Evolutionary conservation across 208 protist genomes (phyloP).

Genomic region (Angomonas deanei): DNA sequence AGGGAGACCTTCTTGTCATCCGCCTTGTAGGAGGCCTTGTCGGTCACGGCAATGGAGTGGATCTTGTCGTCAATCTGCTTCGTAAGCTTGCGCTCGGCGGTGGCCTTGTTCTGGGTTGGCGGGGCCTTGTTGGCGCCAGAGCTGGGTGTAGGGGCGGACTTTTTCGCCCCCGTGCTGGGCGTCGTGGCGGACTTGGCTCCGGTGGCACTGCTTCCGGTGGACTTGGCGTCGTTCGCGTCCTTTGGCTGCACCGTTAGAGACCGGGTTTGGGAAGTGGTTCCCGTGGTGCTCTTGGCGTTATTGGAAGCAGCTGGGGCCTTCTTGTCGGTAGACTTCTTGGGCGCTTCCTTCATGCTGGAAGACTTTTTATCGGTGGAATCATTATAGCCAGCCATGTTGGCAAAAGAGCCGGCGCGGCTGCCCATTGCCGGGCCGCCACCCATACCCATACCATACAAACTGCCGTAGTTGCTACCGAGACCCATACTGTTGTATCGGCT

Average conservation of each 20-base stretch:
- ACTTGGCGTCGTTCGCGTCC: neutral
- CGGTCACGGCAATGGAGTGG: conserved; percentile 8
- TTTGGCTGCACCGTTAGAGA: neutral
- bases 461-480: conserved; percentile 17
- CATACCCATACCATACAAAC: conserved; percentile 13
- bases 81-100: conserved; percentile 7
- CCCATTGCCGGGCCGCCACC: neutral
- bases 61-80: conserved; percentile 36
- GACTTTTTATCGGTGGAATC: neutral
- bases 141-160: neutral
- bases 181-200: neutral
- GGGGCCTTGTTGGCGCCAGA: neutral
- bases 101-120: neutral
- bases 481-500: conserved; percentile 22
- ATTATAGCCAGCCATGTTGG: neutral
- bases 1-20: conserved; percentile 19
- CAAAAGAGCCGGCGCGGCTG: neutral
- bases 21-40: conserved; percentile 15
- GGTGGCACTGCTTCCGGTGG: neutral
- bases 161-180: neutral
- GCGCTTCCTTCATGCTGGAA: neutral
- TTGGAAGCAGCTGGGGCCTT: no score
- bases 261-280: neutral
- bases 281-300: no score
- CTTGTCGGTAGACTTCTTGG: neutral